Evolutionary conservation across 2,329 filamentous ascomycete genomes (phyloP), one percentile per base, ranked within the genome.

Genomic region (Epicoccum nigrum): DNA sequence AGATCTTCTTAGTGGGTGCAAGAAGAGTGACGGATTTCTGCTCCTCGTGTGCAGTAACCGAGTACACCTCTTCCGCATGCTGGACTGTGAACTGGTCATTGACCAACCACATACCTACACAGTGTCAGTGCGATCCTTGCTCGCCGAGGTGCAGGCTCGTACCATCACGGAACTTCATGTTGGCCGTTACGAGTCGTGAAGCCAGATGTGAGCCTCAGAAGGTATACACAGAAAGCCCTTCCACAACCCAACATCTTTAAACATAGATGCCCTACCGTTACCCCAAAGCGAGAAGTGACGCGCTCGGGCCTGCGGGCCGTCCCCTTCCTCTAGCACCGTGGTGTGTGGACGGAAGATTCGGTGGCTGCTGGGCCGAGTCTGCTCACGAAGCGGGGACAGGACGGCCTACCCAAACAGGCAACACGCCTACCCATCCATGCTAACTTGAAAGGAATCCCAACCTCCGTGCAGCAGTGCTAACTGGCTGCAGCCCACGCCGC

Each of bases 31-130:
- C 48, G 6, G 78, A 79, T 55, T 78, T 79, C 5, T 76, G 75
- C 43, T 75, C 70, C 31, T 68, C 54, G 1, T 76, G 79, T 40
- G 77, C 69, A 4, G 75, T 78, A 43, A 81, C 73, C 7, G 79
- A 77, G 64, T 84, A 81, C 13, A 88, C 76, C 54, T 88, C 84
- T 70, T 88, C 85, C 27, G 85, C 86, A 60, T 87, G 87, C 64
- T 87, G 83, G 20, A 85, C 78, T 41, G 78, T 76, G 66, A 85
- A 79, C 54, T 80, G 82, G 69, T 85, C 81, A 49, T 81, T 83
- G 33, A 81, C 78, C 40, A 87, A 75, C 86, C 86, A 88, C 85
- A 87, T 86, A 58, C 76, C 77, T 79, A 37, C 13, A 23, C 8
- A 2, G 8, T 6, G 35, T 67, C 33, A 63, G 51, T 47, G 16